These are phyloP conservation scores for Pichia sp. DNA, from an alignment of 1,139 yeast genomes.

Conservation along the genomic window DNA sequence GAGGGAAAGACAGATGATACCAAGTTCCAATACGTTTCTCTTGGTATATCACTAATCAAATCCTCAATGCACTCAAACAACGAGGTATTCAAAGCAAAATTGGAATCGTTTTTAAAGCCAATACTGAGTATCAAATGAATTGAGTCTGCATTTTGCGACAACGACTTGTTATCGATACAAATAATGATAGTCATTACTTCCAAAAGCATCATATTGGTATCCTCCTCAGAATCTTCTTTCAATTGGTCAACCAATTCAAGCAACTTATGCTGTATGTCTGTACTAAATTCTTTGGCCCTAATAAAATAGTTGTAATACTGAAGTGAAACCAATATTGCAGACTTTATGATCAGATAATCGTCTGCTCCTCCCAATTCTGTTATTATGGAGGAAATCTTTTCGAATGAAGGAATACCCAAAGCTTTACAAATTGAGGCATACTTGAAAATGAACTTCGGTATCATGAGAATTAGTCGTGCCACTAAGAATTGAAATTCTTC, in stretches of 20 bases:
- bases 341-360: constrained; percentile 34
- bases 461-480: constrained; percentile 43
- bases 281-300: constrained; percentile 25
- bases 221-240: constrained; percentile 70
- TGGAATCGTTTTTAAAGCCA: constrained; percentile 71
- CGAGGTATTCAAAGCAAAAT: constrained; percentile 56
- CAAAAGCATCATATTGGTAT: constrained; percentile 70
- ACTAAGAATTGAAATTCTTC: constrained; percentile 35
- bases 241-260: constrained; percentile 41
- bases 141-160: constrained; percentile 39
- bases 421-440: constrained; percentile 39
- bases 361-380: constrained; percentile 21
- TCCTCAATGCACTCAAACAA: constrained; percentile 57
- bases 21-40: constrained; percentile 42
- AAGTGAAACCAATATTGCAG: constrained; percentile 49
- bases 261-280: constrained; percentile 35
- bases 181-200: constrained; percentile 63
- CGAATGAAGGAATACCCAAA: constrained; percentile 40
- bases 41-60: constrained; percentile 46
- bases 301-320: constrained; percentile 51
- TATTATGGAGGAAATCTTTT: constrained; percentile 31
- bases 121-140: constrained; percentile 58
- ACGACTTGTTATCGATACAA: constrained; percentile 37
- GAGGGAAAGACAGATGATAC: constrained; percentile 53
- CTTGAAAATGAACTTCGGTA: constrained; percentile 57